Evolutionary conservation across 1,139 yeast genomes (phyloP).

Genomic region (Pichia cactophila): DNA sequence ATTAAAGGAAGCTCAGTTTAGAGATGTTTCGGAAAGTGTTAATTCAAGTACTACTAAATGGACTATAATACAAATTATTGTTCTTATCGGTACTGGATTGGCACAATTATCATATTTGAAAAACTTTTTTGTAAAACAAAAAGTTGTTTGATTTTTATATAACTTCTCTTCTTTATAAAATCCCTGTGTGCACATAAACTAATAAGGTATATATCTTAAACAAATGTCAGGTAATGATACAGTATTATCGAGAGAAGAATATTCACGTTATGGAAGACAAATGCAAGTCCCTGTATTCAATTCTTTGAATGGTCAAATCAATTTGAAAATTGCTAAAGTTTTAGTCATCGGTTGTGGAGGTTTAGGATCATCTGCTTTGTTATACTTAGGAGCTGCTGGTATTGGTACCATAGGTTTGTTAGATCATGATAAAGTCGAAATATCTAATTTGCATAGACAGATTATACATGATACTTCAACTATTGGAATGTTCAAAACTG

Average conservation of each 20-base stretch:
- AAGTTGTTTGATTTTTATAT: slow-evolving; percentile 24
- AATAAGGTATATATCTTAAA: background rate
- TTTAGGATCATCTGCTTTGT: slow-evolving; percentile 84
- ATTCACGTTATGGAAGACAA: slow-evolving; percentile 82
- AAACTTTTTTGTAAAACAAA: slow-evolving; percentile 33
- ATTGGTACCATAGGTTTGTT: slow-evolving; percentile 79
- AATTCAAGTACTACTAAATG: slow-evolving; percentile 47
- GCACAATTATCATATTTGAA: slow-evolving; percentile 35
- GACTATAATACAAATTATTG: slow-evolving; percentile 45
- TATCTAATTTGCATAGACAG: slow-evolving; percentile 84
- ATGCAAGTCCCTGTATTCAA: slow-evolving; percentile 84
- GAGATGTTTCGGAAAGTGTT: slow-evolving; percentile 48
- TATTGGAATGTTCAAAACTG: slow-evolving; percentile 69
- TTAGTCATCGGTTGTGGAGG: slow-evolving; percentile 96
- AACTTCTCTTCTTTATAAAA: background rate
- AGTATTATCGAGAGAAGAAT: slow-evolving; percentile 48
- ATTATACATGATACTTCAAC: slow-evolving; percentile 62
- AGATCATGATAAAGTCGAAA: slow-evolving; percentile 80
- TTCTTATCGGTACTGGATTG: slow-evolving; percentile 33
- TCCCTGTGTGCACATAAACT: background rate
- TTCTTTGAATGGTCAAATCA: slow-evolving; percentile 44
- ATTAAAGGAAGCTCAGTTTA: slow-evolving; percentile 44
- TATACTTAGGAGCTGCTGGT: slow-evolving; percentile 84
- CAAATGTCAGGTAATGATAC: background rate
- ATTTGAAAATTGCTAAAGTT: slow-evolving; percentile 49